Base-by-base conservation (phyloP, 1,139 yeast genomes). In the Pichia sp. region DNA sequence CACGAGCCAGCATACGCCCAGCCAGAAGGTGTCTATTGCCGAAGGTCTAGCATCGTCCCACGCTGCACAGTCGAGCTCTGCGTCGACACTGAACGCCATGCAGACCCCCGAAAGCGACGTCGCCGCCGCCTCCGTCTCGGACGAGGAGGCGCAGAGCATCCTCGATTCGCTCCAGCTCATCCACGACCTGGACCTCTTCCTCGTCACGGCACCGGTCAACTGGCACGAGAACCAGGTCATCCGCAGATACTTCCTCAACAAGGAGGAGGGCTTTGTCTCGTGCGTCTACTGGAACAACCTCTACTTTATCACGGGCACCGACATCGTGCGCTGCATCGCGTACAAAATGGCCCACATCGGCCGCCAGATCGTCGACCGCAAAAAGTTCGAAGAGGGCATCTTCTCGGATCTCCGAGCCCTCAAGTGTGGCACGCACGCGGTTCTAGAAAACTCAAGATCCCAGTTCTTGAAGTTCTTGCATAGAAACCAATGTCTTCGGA, bases 301-400 rank as follows among this genome's bases (percentile, higher is more conserved):
- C 20, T 93, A 87, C 68, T 91, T 88, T 70, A 81, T 93, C 52
- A 92, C 98, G 1, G 99, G 99, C 6, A 93, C 98, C 0, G 99
- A 93, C 73, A 92, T 93, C 56, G 97, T 93, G 46, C 81, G 97
- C 57, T 88, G 96, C 68, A 83, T 95, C 53, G 87, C 92, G 30
- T 93, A 88, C 70, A 83, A 95, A 62, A 88, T 93, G 73, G 86
- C 86, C 64, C 93, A 91, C 63, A 89, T 93, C 73, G 99, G 99
- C 3, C 76, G 98, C 56, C 81, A 81, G 61, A 85, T 93, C 49
- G 71, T 82, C 42, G 97, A 93, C 69, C 77, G 95, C 61, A 92
- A 93, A 72, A 93, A 93, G 73, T 93, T 93, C 68, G 99, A 93
- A 73, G 99, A 93, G 73, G 98, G 98, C 42, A 84, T 93, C 52